Percentiles rank a stretch among this genome's conserved stretches.
phyloP scores from a whole-genome alignment of 352 stramenopile species.

The Globisporangium polare region DNA sequence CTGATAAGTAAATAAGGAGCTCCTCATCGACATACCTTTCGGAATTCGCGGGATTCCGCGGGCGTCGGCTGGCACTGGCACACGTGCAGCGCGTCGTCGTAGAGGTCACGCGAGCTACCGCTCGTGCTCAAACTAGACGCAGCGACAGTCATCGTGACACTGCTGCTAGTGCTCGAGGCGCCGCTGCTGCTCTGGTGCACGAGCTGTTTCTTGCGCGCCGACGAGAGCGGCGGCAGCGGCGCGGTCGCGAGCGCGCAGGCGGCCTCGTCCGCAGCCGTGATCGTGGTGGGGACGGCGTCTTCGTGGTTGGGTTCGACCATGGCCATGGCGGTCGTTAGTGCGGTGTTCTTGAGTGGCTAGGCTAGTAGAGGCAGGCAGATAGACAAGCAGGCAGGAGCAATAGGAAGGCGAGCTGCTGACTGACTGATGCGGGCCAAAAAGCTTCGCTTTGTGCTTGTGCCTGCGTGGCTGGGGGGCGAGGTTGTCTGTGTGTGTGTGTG shows the following conservation, averaged over 20 bases:
- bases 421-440: not conserved
- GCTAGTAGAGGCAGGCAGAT: not conserved
- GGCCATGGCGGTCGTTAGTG: conserved; percentile 5
- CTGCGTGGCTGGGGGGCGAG: not conserved
- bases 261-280: not conserved
- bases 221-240: conserved; percentile 1
- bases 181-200: conserved; percentile 11
- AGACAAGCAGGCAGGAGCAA: not conserved
- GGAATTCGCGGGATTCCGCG: conserved; percentile 75
- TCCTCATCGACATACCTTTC: conserved; percentile 42
- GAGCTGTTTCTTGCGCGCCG: conserved; percentile 13
- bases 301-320: conserved; percentile 13
- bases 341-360: not conserved
- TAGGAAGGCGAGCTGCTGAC: not conserved
- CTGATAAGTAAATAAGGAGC: not conserved
- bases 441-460: not conserved
- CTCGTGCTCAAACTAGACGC: not conserved
- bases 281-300: not conserved
- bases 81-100: conserved; percentile 17
- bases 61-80: conserved; percentile 65
- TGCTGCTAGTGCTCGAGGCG: conserved; percentile 9
- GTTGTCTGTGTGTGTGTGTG: not conserved
- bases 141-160: not conserved
- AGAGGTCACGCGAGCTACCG: not conserved
- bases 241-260: conserved; percentile 7